phyloP scores from a whole-genome alignment of 768 basidiomycete genomes.

The Galerina sulciceps region DNA sequence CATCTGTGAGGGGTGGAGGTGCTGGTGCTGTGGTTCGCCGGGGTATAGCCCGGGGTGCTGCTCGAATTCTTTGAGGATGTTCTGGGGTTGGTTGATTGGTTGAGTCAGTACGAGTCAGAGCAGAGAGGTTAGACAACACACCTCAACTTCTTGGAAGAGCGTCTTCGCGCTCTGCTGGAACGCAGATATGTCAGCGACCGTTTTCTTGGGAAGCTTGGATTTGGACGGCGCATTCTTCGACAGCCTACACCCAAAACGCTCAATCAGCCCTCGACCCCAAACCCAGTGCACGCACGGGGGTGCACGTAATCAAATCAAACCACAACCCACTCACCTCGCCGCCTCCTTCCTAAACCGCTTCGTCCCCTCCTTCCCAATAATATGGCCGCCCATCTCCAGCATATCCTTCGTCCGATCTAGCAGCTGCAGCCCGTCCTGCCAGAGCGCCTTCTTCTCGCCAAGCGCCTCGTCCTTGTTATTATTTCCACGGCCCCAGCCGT shows the following conservation, averaged over 20 bases:
- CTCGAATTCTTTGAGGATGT: constrained; percentile 26
- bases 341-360: constrained; percentile 30
- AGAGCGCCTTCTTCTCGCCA: constrained; percentile 25
- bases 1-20: constrained; percentile 11
- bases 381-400: constrained; percentile 23
- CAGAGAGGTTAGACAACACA: constrained; percentile 1
- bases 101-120: background rate
- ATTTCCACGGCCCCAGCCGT: constrained; percentile 11
- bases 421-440: constrained; percentile 22
- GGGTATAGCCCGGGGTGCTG: constrained; percentile 17
- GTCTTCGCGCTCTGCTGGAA: constrained; percentile 26
- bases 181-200: constrained; percentile 17
- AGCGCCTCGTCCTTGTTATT: constrained; percentile 15
- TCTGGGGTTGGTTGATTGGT: constrained; percentile 14
- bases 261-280: no score
- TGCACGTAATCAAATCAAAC: background rate
- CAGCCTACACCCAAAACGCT: no score
- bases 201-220: constrained; percentile 28
- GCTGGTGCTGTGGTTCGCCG: constrained; percentile 4
- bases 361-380: constrained; percentile 27
- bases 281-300: no score
- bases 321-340: constrained; percentile 23
- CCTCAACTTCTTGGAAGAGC: constrained; percentile 29
- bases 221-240: constrained; percentile 29
- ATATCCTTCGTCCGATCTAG: constrained; percentile 28